Evolutionary conservation across 805 yeast genomes (phyloP).

Genomic region (Wickerhamiella vanderwaltii): DNA sequence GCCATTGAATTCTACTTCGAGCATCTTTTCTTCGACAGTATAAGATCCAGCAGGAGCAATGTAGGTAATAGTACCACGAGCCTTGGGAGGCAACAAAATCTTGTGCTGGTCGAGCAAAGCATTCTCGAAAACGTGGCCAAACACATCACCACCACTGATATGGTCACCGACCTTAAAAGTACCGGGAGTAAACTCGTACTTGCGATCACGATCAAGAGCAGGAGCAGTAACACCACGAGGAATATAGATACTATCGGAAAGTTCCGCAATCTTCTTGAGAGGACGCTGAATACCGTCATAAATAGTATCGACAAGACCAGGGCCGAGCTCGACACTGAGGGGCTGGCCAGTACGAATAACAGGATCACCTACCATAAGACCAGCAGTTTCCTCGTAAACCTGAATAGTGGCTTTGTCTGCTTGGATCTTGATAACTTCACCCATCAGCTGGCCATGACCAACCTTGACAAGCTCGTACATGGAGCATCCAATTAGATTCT

Average conservation of each 20-base stretch:
- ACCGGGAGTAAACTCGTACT: conserved; percentile 81
- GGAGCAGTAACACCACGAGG: conserved; percentile 99
- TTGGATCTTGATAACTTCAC: conserved; percentile 95
- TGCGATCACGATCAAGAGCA: conserved; percentile 68
- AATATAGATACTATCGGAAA: conserved; percentile 83
- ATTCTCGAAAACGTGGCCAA: conserved; percentile 88
- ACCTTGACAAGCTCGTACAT: conserved; percentile 98
- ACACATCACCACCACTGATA: conserved; percentile 95
- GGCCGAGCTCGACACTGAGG: conserved; percentile 96
- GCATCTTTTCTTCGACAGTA: conserved; percentile 73
- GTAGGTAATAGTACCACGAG: conserved; percentile 90
- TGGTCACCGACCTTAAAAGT: conserved; percentile 84
- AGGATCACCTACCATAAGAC: conserved; percentile 98
- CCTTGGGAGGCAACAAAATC: conserved; percentile 93
- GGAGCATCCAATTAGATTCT: conserved; percentile 98
- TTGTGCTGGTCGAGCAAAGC: conserved; percentile 86
- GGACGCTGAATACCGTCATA: conserved; percentile 99
- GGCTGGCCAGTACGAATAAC: conserved; percentile 98
- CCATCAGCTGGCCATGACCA: conserved; percentile 93
- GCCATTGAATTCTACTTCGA: conserved; percentile 94
- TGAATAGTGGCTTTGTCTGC: conserved; percentile 97
- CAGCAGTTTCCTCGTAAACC: conserved; percentile 98
- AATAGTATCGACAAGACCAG: conserved; percentile 98
- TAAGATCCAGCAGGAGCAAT: conserved; percentile 86
- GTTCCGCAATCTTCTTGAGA: conserved; percentile 78